Conservation (phyloP, 768 basidiomycete genomes). For the Suillus cothurnatus region DNA sequence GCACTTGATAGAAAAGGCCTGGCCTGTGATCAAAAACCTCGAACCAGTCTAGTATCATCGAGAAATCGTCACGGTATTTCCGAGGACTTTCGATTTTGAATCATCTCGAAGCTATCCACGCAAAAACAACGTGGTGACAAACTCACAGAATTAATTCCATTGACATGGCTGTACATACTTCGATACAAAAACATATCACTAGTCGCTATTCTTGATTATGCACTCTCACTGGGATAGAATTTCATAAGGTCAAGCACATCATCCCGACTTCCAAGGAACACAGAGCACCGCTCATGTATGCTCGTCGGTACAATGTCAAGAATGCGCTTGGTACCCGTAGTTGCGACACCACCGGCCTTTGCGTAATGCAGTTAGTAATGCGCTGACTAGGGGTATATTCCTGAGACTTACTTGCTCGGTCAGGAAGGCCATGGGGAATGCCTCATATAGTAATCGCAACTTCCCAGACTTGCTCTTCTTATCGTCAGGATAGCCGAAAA, state of each 20-base stretch:
- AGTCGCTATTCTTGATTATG: constrained; percentile 14
- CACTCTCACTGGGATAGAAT: constrained; percentile 61
- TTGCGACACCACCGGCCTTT: constrained; percentile 94
- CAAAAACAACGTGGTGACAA: background rate
- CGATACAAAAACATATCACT: too few species aligned
- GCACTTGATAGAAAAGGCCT: background rate
- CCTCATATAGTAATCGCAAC: constrained; percentile 92
- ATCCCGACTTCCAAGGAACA: constrained; percentile 92
- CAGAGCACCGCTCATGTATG: constrained; percentile 92
- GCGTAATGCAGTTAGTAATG: constrained; percentile 10
- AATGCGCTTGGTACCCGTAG: constrained; percentile 92
- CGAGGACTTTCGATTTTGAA: background rate
- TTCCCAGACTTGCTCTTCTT: constrained; percentile 98
- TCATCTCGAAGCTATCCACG: background rate
- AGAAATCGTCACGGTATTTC: background rate
- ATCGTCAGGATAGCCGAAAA: constrained; percentile 97
- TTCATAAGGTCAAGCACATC: constrained; percentile 90
- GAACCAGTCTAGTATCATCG: background rate
- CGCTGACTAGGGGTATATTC: background rate
- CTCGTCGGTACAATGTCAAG: constrained; percentile 84
- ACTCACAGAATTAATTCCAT: background rate
- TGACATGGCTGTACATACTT: background rate
- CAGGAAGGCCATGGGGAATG: constrained; percentile 96
- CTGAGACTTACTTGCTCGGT: constrained; percentile 74
- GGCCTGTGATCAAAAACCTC: background rate